Percentiles rank a stretch among this genome's conserved stretches.
Evolutionary conservation across 805 yeast genomes (phyloP).

Genomic region (Lipomyces sp.): DNA sequence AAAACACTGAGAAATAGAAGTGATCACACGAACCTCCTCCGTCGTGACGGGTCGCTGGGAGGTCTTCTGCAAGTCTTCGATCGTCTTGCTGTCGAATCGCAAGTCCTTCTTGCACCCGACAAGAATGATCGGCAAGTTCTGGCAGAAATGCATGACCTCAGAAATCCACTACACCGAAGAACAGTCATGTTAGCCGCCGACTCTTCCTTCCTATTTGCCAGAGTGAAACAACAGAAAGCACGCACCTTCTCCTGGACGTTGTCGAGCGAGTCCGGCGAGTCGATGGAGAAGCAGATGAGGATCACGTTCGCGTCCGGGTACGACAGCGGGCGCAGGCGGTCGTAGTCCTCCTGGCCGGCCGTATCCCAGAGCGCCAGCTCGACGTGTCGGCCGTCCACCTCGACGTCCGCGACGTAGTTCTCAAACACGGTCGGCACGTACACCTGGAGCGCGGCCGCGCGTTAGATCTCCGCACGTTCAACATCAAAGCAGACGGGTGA

Average conservation of each 20-base stretch:
- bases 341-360: slow-evolving; percentile 98
- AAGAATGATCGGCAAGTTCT: slow-evolving; percentile 85
- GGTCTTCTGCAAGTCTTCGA: slow-evolving; percentile 68
- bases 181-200: too few species aligned
- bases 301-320: slow-evolving; percentile 93
- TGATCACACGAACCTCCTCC: slow-evolving; percentile 47
- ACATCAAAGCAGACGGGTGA: too few species aligned
- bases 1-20: neutral
- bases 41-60: slow-evolving; percentile 78
- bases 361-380: slow-evolving; percentile 97
- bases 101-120: slow-evolving; percentile 91
- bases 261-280: slow-evolving; percentile 86
- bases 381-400: slow-evolving; percentile 83
- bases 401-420: slow-evolving; percentile 96
- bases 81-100: slow-evolving; percentile 75
- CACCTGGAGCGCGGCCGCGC: slow-evolving; percentile 44
- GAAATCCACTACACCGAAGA: slow-evolving; percentile 63
- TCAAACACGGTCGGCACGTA: slow-evolving; percentile 96
- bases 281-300: slow-evolving; percentile 85
- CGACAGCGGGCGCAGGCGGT: slow-evolving; percentile 83
- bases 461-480: too few species aligned
- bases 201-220: too few species aligned
- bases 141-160: slow-evolving; percentile 91
- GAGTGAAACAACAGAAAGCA: neutral
- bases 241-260: slow-evolving; percentile 80